phyloP scores from a whole-genome alignment of 495 filamentous ascomycete species.

The Rostrohypoxylon terebratum region DNA sequence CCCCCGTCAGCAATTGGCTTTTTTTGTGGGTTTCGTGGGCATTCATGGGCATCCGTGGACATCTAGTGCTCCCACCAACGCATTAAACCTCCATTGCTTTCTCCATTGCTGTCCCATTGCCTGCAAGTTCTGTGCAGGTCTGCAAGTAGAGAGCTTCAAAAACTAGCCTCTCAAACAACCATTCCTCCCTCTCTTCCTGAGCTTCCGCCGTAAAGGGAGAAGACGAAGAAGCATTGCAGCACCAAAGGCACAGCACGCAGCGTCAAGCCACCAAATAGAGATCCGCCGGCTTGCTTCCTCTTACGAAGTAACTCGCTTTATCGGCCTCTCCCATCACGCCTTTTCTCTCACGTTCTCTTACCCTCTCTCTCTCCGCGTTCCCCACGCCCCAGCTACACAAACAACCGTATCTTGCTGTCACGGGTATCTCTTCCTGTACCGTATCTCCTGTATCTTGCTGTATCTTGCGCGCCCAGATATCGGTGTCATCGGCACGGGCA shows the following conservation, averaged over 20 bases:
- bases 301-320: neutral
- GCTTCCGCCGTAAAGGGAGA: conserved; percentile 14
- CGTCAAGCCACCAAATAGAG: conserved; percentile 10
- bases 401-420: conserved; percentile 26
- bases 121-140: conserved; percentile 8
- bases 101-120: conserved; percentile 1
- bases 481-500: conserved; percentile 49
- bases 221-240: neutral
- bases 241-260: neutral
- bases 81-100: neutral
- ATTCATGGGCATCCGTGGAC: neutral
- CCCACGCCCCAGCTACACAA: conserved; percentile 42
- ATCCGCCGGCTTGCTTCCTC: conserved; percentile 10
- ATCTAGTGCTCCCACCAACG: neutral
- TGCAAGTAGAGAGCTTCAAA: conserved; percentile 20
- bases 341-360: conserved; percentile 33
- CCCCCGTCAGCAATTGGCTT: conserved; percentile 46
- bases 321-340: conserved; percentile 34
- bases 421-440: conserved; percentile 12
- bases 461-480: conserved; percentile 47
- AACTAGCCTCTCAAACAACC: conserved; percentile 25
- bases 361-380: conserved; percentile 38
- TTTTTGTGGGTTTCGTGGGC: conserved; percentile 25
- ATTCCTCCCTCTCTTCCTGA: conserved; percentile 10
- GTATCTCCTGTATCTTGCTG: conserved; percentile 1